A percentile compares a stretch with the other conserved stretches of the same genome.
Conservation (phyloP, 1,284 basidiomycete species). For the Ustanciosporium gigantosporum region DNA sequence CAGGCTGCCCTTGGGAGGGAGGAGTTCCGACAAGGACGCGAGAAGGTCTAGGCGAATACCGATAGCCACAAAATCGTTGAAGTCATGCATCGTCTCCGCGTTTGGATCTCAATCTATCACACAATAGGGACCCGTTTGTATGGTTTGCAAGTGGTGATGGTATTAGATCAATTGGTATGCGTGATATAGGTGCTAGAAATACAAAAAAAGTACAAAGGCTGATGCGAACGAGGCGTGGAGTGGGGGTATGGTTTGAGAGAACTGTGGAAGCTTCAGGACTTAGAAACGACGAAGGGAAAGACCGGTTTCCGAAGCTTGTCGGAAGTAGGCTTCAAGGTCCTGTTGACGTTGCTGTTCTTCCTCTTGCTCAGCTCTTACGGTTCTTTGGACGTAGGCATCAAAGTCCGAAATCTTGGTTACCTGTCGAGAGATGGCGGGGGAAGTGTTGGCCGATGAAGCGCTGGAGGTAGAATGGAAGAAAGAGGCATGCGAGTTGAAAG, state of each 20-base stretch:
- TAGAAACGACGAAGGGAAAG: slow-evolving; percentile 24
- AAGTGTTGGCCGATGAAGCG: slow-evolving; percentile 24
- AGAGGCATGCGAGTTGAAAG: slow-evolving; percentile 18
- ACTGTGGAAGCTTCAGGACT: background rate
- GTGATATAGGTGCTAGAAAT: background rate
- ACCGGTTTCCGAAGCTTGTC: slow-evolving; percentile 16
- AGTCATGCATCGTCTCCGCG: background rate
- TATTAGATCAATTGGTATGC: background rate
- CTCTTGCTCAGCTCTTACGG: slow-evolving; percentile 6
- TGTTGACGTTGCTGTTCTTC: slow-evolving; percentile 21
- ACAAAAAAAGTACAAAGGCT: background rate
- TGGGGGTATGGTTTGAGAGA: slow-evolving; percentile 8
- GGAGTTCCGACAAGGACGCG: slow-evolving; percentile 25
- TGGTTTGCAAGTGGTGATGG: background rate
- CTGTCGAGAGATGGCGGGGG: slow-evolving; percentile 24
- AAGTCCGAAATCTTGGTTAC: slow-evolving; percentile 31
- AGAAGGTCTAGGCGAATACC: slow-evolving; percentile 9
- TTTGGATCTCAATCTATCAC: background rate
- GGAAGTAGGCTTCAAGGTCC: slow-evolving; percentile 18
- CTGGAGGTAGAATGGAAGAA: slow-evolving; percentile 20
- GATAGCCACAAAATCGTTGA: background rate
- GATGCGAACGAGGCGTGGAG: too few species aligned
- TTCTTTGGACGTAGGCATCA: slow-evolving; percentile 16
- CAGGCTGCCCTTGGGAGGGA: slow-evolving; percentile 36
- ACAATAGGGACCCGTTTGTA: too few species aligned